A percentile compares a stretch with the other conserved stretches of the same genome.
phyloP scores from a whole-genome alignment of 2,329 filamentous ascomycete genomes.

The Neopestalotiopsis clavispora region DNA sequence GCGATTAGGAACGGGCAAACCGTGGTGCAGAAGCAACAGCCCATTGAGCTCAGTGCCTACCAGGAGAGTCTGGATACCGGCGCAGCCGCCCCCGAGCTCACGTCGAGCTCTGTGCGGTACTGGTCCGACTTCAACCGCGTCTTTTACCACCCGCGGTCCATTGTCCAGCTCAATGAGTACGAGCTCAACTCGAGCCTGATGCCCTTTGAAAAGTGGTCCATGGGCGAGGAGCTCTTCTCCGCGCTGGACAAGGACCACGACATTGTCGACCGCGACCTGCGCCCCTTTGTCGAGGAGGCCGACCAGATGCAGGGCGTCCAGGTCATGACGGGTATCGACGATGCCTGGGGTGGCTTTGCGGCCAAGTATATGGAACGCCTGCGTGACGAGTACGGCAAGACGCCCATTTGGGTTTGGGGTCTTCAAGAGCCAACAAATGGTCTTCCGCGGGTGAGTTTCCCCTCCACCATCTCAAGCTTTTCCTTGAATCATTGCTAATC shows the following conservation, averaged over 20 bases:
- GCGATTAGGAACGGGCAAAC: constrained; percentile 65
- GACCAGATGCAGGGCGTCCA: constrained; percentile 92
- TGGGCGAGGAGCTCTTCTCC: constrained; percentile 77
- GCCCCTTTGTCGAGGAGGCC: constrained; percentile 89
- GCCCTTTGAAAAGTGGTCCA: constrained; percentile 79
- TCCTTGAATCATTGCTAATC: background rate
- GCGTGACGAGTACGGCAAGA: constrained; percentile 90
- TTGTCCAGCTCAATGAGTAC: constrained; percentile 86
- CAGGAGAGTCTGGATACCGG: constrained; percentile 81
- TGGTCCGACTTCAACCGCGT: constrained; percentile 96
- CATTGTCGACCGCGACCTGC: constrained; percentile 85
- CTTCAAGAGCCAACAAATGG: constrained; percentile 66
- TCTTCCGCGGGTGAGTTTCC: constrained; percentile 55
- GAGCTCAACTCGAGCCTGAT: constrained; percentile 79
- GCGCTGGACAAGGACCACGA: constrained; percentile 81
- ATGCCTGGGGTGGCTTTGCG: constrained; percentile 82
- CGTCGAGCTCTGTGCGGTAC: constrained; percentile 77
- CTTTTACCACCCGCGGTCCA: constrained; percentile 89
- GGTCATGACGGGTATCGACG: constrained; percentile 72
- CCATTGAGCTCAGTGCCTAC: constrained; percentile 75
- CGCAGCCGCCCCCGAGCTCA: constrained; percentile 65
- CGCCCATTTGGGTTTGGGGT: constrained; percentile 86
- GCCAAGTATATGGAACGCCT: constrained; percentile 76
- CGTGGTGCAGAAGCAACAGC: constrained; percentile 69
- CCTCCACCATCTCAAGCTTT: background rate